phyloP scores from a whole-genome alignment of 139 green algal genomes.

The Deuterostichococcus epilithicus region DNA sequence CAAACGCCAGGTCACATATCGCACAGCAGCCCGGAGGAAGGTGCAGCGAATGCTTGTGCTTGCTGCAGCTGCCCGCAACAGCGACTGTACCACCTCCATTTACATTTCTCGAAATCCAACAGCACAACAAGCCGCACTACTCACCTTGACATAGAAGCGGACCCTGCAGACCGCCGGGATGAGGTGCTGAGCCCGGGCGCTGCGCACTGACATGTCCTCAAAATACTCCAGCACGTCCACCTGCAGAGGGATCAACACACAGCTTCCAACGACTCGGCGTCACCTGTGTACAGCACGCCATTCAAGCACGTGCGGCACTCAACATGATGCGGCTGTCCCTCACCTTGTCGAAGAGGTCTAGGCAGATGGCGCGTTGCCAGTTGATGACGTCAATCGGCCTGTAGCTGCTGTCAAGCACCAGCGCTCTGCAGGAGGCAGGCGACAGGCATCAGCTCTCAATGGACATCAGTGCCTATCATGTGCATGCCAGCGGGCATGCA shows the following conservation, averaged over 20 bases:
- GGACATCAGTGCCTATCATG: too few relatives aligned
- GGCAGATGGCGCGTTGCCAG: constrained; percentile 51
- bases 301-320: neutral
- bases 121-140: too few relatives aligned
- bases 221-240: constrained; percentile 66
- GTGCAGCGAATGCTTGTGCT: too few relatives aligned
- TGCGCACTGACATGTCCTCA: constrained; percentile 19
- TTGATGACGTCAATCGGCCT: constrained; percentile 52
- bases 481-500: too few relatives aligned
- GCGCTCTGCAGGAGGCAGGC: constrained; percentile 35
- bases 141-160: constrained; percentile 25
- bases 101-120: too few relatives aligned
- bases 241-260: neutral
- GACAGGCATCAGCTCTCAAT: too few relatives aligned
- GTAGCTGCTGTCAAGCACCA: constrained; percentile 59
- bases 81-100: too few relatives aligned
- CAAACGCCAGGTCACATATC: too few relatives aligned
- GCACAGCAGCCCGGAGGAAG: too few relatives aligned
- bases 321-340: neutral
- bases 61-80: too few relatives aligned
- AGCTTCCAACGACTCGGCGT: too few relatives aligned
- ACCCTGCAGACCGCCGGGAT: constrained; percentile 37
- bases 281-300: neutral
- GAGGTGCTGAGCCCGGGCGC: constrained; percentile 15
- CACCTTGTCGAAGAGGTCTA: constrained; percentile 52